phyloP scores from a whole-genome alignment of 2,329 filamentous ascomycete genomes.

The Coleophoma eucalyptorum region DNA sequence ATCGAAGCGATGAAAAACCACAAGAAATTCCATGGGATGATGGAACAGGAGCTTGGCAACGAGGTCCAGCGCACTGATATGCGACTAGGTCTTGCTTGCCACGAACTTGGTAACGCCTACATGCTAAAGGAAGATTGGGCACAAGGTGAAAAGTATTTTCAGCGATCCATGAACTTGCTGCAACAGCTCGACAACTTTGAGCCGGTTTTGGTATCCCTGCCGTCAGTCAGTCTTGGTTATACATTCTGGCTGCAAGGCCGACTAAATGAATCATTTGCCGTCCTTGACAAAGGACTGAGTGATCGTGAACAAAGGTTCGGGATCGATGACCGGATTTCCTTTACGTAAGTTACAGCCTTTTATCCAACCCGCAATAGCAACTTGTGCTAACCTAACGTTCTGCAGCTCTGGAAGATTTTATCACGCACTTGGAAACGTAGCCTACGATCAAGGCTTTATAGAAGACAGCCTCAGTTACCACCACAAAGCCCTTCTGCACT shows the following conservation, averaged over 20 bases:
- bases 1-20: no score
- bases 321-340: slow-evolving; percentile 4
- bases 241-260: slow-evolving; percentile 7
- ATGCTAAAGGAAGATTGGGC: not conserved
- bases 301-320: slow-evolving; percentile 7
- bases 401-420: slow-evolving; percentile 2
- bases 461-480: slow-evolving; percentile 19
- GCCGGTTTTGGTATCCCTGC: slow-evolving; percentile 4
- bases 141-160: slow-evolving; percentile 3
- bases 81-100: no score
- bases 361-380: not conserved
- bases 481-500: slow-evolving; percentile 16
- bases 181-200: slow-evolving; percentile 3
- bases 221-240: slow-evolving; percentile 7
- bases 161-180: slow-evolving; percentile 3
- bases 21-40: no score
- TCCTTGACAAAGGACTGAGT: slow-evolving; percentile 3
- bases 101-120: no score
- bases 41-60: no score
- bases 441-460: slow-evolving; percentile 5
- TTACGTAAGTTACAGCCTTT: slow-evolving; percentile 6
- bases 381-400: not conserved
- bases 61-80: no score
- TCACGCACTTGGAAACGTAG: slow-evolving; percentile 11
- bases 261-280: slow-evolving; percentile 2